Evolutionary conservation across 1,284 basidiomycete genomes (phyloP).

Genomic region (Ceraceosorus guamensis): DNA sequence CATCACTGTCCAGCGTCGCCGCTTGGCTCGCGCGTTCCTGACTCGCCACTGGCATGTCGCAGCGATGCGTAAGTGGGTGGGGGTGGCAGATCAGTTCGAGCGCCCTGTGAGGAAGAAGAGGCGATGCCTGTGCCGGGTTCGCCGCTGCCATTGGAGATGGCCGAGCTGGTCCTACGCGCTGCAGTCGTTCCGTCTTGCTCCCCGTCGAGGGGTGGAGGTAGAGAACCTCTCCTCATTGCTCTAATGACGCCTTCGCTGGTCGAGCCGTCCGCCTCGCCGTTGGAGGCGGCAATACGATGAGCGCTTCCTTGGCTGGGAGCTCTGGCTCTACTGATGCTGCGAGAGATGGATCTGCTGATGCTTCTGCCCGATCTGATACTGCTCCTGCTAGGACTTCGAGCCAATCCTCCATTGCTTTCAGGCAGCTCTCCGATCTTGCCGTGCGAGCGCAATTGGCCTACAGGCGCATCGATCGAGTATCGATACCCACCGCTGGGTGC

Average conservation of each 20-base stretch:
- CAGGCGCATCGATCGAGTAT: slow-evolving; percentile 22
- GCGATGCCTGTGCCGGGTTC: too few species aligned
- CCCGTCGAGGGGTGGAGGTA: too few species aligned
- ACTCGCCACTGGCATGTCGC: too few species aligned
- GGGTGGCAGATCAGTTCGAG: too few species aligned
- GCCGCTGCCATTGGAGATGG: too few species aligned
- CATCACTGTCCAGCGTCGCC: too few species aligned
- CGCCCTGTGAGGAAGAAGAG: too few species aligned
- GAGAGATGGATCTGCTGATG: neutral
- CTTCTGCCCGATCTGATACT: neutral
- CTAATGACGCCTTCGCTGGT: slow-evolving; percentile 8
- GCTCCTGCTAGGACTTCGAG: slow-evolving; percentile 4
- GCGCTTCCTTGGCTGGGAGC: neutral
- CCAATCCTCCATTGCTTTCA: neutral
- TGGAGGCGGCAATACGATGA: neutral
- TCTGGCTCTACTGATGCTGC: neutral
- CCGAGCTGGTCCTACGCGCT: too few species aligned
- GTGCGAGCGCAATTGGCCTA: slow-evolving; percentile 24
- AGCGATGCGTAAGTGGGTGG: too few species aligned
- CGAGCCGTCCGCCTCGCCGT: neutral
- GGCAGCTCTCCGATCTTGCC: slow-evolving; percentile 39
- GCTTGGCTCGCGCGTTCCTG: too few species aligned
- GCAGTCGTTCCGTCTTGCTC: too few species aligned
- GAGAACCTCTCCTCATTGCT: slow-evolving; percentile 3
- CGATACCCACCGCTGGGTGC: too few species aligned